Evolutionary conservation across 371 early-diverging fungal genomes (phyloP).

Genomic region (Circinella minor): DNA sequence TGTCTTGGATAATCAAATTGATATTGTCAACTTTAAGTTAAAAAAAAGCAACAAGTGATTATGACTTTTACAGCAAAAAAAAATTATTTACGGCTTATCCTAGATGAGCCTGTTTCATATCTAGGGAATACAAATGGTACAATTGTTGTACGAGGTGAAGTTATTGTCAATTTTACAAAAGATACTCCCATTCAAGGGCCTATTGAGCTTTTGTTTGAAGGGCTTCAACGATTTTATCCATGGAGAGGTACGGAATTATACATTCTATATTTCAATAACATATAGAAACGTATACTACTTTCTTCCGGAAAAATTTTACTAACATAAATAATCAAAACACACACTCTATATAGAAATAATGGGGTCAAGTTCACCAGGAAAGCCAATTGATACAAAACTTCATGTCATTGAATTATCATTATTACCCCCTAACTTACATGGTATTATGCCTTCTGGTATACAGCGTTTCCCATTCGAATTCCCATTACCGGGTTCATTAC

Average conservation of each 20-base stretch:
- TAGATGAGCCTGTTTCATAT: constrained; percentile 42
- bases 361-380: constrained; percentile 22
- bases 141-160: constrained; percentile 48
- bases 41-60: not conserved
- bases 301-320: not conserved
- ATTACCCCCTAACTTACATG: constrained; percentile 42
- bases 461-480: constrained; percentile 54
- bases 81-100: constrained; percentile 28
- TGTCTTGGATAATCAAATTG: not conserved
- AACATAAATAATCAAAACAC: not conserved
- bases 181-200: constrained; percentile 45
- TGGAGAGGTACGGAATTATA: constrained; percentile 41
- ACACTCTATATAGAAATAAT: constrained; percentile 30
- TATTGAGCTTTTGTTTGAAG: constrained; percentile 45
- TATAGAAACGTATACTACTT: not conserved
- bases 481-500: constrained; percentile 43
- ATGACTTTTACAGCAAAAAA: constrained; percentile 12
- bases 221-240: constrained; percentile 42
- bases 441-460: constrained; percentile 46
- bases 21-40: not conserved
- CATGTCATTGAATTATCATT: constrained; percentile 43
- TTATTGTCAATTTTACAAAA: constrained; percentile 39
- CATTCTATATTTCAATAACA: not conserved
- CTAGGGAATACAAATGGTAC: constrained; percentile 40
- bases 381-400: constrained; percentile 38